These are phyloP conservation scores for Chaetomium olivaceum DNA, from an alignment of 2,329 filamentous ascomycete species.

Conservation along the genomic window DNA sequence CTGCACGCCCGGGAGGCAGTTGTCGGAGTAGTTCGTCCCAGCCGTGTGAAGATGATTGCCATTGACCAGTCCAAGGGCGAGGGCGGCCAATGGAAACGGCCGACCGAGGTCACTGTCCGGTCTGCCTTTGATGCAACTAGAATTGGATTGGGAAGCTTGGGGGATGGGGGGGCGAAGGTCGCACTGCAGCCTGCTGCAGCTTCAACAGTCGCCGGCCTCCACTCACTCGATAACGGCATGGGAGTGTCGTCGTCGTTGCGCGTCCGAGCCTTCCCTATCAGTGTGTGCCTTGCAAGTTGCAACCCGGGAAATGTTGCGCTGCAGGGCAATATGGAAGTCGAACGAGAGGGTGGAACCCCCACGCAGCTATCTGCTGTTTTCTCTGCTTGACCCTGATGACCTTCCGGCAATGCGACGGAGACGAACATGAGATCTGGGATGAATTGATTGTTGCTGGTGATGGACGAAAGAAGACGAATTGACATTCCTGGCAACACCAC, in stretches of 20 bases:
- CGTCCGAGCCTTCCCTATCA: conserved; percentile 1
- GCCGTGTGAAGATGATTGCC: conserved; percentile 14
- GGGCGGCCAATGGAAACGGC: conserved; percentile 29
- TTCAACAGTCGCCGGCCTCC: conserved; percentile 21
- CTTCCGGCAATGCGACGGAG: conserved; percentile 7
- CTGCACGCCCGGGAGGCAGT: conserved; percentile 6
- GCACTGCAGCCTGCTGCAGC: conserved; percentile 29
- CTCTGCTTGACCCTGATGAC: conserved; percentile 25
- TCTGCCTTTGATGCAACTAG: conserved; percentile 20
- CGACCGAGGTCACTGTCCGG: conserved; percentile 23
- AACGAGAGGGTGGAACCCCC: conserved; percentile 25
- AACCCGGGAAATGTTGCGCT: conserved; percentile 18
- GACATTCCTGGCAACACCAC: conserved; percentile 19
- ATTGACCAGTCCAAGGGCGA: conserved; percentile 25
- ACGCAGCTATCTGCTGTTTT: conserved; percentile 26
- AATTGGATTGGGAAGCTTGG: conserved; percentile 16
- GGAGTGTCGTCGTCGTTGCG: conserved; percentile 11
- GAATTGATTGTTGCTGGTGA: conserved; percentile 7
- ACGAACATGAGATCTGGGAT: not conserved
- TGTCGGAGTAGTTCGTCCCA: conserved; percentile 16
- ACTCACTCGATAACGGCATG: conserved; percentile 16
- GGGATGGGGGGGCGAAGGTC: conserved; percentile 18
- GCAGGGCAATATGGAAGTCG: conserved; percentile 15
- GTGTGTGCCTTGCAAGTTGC: conserved; percentile 16
- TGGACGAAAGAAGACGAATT: not conserved